Evolutionary conservation across 768 basidiomycete genomes (phyloP).

Genomic region (Leccinum disarticulatum): DNA sequence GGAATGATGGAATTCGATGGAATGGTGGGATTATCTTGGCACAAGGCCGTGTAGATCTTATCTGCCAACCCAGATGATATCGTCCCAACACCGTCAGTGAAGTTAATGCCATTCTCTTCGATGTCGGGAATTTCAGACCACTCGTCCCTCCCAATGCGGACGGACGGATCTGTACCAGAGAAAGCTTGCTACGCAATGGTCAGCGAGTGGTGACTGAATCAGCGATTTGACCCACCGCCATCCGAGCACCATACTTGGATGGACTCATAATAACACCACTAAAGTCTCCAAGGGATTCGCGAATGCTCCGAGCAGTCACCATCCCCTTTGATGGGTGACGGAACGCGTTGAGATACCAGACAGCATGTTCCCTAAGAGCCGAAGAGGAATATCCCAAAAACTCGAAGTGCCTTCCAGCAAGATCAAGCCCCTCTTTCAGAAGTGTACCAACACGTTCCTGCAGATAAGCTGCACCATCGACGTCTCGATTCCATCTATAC

Average conservation of each 20-base stretch:
- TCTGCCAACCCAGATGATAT: slow-evolving; percentile 61
- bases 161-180: slow-evolving; percentile 76
- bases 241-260: slow-evolving; percentile 79
- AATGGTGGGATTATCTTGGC: slow-evolving; percentile 40
- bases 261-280: slow-evolving; percentile 54
- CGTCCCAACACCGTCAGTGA: slow-evolving; percentile 82
- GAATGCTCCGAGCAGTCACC: slow-evolving; percentile 59
- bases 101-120: slow-evolving; percentile 41
- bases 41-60: slow-evolving; percentile 58
- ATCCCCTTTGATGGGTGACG: slow-evolving; percentile 39
- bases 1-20: slow-evolving; percentile 43
- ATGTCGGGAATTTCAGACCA: slow-evolving; percentile 69
- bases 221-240: slow-evolving; percentile 41
- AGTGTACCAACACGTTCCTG: slow-evolving; percentile 55
- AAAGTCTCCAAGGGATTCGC: slow-evolving; percentile 69
- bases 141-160: slow-evolving; percentile 51
- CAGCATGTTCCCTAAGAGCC: slow-evolving; percentile 73
- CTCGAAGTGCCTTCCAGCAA: slow-evolving; percentile 72
- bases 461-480: slow-evolving; percentile 58
- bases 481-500: slow-evolving; percentile 68
- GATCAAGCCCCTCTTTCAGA: slow-evolving; percentile 61
- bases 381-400: slow-evolving; percentile 84
- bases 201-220: background rate
- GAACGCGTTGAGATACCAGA: slow-evolving; percentile 80
- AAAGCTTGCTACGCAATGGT: slow-evolving; percentile 58